Conservation (phyloP, 176 grass and related monocot species). For the Pontederia paniculata region DNA sequence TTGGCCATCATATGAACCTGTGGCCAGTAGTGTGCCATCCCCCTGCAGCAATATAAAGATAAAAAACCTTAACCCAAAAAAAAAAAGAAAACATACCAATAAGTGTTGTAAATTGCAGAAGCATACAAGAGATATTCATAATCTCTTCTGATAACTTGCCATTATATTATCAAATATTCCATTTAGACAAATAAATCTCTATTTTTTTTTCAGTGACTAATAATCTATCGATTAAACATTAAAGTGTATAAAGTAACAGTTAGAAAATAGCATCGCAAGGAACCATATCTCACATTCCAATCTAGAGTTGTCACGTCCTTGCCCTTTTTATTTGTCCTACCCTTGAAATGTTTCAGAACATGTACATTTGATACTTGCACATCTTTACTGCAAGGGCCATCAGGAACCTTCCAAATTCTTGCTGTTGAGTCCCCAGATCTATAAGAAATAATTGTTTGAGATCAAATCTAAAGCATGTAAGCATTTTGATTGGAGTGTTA, state of each 20-base stretch:
- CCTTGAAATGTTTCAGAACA: slow-evolving; percentile 94
- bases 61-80: too few species aligned
- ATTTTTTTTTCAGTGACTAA: too few species aligned
- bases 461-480: background rate
- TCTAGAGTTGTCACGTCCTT: slow-evolving; percentile 99
- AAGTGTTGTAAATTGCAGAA: background rate
- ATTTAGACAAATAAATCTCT: too few species aligned
- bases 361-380: slow-evolving; percentile 53
- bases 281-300: slow-evolving; percentile 61
- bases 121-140: too few species aligned
- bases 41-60: slow-evolving; percentile 17
- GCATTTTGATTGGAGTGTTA: background rate
- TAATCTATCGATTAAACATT: too few species aligned
- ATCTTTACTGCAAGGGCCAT: slow-evolving; percentile 65
- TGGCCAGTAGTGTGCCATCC: slow-evolving; percentile 81
- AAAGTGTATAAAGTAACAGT: background rate
- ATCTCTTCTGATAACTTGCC: too few species aligned
- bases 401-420: slow-evolving; percentile 96
- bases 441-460: slow-evolving; percentile 17
- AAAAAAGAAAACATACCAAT: slow-evolving; percentile 20
- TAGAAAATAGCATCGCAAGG: background rate
- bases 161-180: too few species aligned
- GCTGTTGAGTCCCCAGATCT: slow-evolving; percentile 97
- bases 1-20: slow-evolving; percentile 94
- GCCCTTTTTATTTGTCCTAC: slow-evolving; percentile 79